Percentiles rank a stretch among this genome's conserved stretches.
Conservation (phyloP, 768 basidiomycete genomes). For the Tricholoma furcatifolium region DNA sequence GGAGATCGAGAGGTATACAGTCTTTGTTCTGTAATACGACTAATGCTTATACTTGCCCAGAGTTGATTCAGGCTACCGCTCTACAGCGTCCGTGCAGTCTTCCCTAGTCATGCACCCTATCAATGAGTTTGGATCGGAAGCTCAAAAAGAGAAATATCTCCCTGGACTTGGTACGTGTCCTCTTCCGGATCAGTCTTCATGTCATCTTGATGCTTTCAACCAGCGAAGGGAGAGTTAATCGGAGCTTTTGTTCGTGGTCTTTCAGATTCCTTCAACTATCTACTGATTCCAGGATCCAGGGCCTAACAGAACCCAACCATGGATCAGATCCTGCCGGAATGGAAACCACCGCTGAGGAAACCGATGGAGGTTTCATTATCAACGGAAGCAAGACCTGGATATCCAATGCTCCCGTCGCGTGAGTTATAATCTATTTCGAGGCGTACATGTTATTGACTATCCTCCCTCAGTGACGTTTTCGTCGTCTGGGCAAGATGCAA, state of each 20-base stretch:
- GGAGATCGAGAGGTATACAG: conserved; percentile 81
- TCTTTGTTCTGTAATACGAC: background rate
- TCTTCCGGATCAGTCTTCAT: too few species aligned
- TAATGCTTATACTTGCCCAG: conserved; percentile 34
- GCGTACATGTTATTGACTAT: background rate
- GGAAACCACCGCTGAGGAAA: conserved; percentile 89
- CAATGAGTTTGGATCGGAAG: conserved; percentile 83
- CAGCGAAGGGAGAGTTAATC: conserved; percentile 81
- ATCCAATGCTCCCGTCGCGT: conserved; percentile 90
- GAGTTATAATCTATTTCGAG: conserved; percentile 25
- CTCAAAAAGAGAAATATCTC: conserved; percentile 89
- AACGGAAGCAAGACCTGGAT: conserved; percentile 99
- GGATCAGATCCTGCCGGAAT: conserved; percentile 98
- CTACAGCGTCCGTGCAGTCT: conserved; percentile 92
- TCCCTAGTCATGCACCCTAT: conserved; percentile 97
- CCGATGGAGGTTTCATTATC: conserved; percentile 80
- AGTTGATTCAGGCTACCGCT: conserved; percentile 95
- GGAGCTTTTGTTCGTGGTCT: conserved; percentile 84
- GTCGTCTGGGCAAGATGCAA: conserved; percentile 94
- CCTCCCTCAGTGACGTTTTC: conserved; percentile 70
- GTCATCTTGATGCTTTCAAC: background rate
- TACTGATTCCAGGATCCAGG: conserved; percentile 42
- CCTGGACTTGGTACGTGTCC: conserved; percentile 65
- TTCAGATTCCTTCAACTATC: background rate
- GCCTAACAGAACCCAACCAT: conserved; percentile 94